Conservation (phyloP, 805 yeast genomes). For the Sugiyamaella floridensis region DNA sequence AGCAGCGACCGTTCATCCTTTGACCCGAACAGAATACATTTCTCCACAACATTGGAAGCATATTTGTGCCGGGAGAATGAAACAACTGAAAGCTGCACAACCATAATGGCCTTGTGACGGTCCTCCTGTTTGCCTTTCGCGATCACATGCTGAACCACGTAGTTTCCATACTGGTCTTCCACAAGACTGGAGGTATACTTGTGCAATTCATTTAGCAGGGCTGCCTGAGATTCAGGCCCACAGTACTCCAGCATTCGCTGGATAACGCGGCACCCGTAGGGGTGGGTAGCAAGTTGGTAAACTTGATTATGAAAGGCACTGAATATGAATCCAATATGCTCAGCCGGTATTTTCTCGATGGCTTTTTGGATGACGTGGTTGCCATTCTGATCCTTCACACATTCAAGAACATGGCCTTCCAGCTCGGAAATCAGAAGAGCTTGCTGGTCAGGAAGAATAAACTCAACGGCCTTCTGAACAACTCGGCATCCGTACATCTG, state of each 20-base stretch:
- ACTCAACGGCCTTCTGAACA: constrained; percentile 87
- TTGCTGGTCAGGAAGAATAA: constrained; percentile 57
- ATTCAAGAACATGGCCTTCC: constrained; percentile 48
- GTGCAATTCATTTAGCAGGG: constrained; percentile 64
- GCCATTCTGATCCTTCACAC: constrained; percentile 94
- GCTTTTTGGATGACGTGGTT: constrained; percentile 96
- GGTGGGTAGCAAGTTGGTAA: constrained; percentile 85
- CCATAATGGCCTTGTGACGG: constrained; percentile 52
- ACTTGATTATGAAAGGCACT: constrained; percentile 56
- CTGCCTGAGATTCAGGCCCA: constrained; percentile 52
- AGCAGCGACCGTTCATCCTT: constrained; percentile 54
- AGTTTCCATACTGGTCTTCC: constrained; percentile 96
- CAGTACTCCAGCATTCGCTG: constrained; percentile 87
- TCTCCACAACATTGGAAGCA: constrained; percentile 96
- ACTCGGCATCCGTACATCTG: constrained; percentile 99
- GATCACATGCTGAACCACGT: constrained; percentile 91
- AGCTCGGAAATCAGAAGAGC: constrained; percentile 64
- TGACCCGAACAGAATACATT: constrained; percentile 73
- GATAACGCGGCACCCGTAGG: constrained; percentile 95
- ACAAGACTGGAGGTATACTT: constrained; percentile 67
- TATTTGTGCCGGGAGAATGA: constrained; percentile 91
- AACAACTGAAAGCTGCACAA: constrained; percentile 67
- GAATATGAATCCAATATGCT: constrained; percentile 60
- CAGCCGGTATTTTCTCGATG: constrained; percentile 76
- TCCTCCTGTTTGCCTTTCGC: constrained; percentile 64